These are phyloP conservation scores for Cephaloascus albidus DNA, from an alignment of 805 yeast species.

Conservation along the genomic window DNA sequence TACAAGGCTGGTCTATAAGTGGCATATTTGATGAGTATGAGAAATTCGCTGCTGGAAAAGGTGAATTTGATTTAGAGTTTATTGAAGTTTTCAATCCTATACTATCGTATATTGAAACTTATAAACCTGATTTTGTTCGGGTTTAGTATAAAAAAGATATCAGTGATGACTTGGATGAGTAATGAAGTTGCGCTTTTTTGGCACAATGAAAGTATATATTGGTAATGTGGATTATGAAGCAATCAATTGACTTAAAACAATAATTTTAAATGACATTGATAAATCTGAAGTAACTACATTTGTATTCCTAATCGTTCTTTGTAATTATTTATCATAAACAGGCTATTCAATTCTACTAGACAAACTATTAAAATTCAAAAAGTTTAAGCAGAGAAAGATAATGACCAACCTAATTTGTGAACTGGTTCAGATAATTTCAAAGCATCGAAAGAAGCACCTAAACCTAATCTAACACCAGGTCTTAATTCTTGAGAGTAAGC, in stretches of 20 bases:
- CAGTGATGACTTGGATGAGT: neutral
- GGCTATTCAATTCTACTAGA: too few species aligned
- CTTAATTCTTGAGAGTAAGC: constrained; percentile 91
- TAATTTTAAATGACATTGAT: too few species aligned
- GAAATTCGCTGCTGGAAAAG: constrained; percentile 88
- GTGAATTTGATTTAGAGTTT: constrained; percentile 84
- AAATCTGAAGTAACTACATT: too few species aligned
- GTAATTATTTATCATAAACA: too few species aligned
- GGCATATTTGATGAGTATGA: constrained; percentile 93
- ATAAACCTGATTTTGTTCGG: constrained; percentile 59
- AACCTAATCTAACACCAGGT: constrained; percentile 94
- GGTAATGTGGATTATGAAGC: too few species aligned
- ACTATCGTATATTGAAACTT: constrained; percentile 33
- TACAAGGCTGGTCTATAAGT: constrained; percentile 90
- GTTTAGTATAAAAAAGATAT: constrained; percentile 7
- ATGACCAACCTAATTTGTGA: constrained; percentile 94
- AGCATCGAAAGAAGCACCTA: constrained; percentile 96
- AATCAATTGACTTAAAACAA: too few species aligned
- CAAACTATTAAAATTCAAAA: too few species aligned
- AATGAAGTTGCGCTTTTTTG: neutral
- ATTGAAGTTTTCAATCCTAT: constrained; percentile 75
- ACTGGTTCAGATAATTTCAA: constrained; percentile 92
- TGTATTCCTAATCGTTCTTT: too few species aligned
- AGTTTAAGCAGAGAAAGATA: constrained; percentile 89
- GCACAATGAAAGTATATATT: neutral